Base-by-base conservation (phyloP, 2,329 filamentous ascomycete genomes). In the Colletotrichum tanaceti region DNA sequence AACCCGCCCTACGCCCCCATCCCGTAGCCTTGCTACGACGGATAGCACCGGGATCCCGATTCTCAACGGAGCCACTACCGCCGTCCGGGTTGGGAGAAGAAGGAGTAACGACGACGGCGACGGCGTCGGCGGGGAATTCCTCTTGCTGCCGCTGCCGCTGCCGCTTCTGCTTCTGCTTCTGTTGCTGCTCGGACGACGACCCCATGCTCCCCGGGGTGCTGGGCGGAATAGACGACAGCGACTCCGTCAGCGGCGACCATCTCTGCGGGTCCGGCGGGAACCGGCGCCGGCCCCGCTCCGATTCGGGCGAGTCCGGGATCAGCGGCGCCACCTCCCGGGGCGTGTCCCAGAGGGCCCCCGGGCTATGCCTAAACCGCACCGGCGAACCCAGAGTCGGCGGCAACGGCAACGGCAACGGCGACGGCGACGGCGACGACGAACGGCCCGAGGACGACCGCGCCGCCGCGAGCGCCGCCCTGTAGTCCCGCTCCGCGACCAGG, bases 231-330 rank as follows among this genome's bases (percentile, higher is more conserved):
- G 35, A 10, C 6, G 35, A 3, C n/a, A 16, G 11, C 52, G 10
- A 35, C 20, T 10, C 11, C 4, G n/a, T 4, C 2, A 20, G 7
- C 32, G 35, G 32, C 35, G 35, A 54, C 9, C 4, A 54, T 7
- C 13, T 11, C 1, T 14, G n/a, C 52, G 52, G 35, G n/a, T 39
- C 52, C 1, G 52, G n/a, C 1, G 52, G n/a, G 11, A 54, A 16
- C 3, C 13, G n/a, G 28, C 18, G 10, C 9, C 10, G 18, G n/a
- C n/a, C 13, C 9, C 13, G 9, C 6, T 39, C 52, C 35, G 52
- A 54, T 7, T 58, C 55, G n/a, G 44, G 57, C 9, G 57, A 59
- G n/a, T 59, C 44, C 4, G 57, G 44, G 16, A 59, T 49, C 3
- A 22, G 4, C 1, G 44, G 57, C 5, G 28, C 32, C n/a, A 32